phyloP scores from a whole-genome alignment of 2,329 filamentous ascomycete species.

The Epichloe amarillans region DNA sequence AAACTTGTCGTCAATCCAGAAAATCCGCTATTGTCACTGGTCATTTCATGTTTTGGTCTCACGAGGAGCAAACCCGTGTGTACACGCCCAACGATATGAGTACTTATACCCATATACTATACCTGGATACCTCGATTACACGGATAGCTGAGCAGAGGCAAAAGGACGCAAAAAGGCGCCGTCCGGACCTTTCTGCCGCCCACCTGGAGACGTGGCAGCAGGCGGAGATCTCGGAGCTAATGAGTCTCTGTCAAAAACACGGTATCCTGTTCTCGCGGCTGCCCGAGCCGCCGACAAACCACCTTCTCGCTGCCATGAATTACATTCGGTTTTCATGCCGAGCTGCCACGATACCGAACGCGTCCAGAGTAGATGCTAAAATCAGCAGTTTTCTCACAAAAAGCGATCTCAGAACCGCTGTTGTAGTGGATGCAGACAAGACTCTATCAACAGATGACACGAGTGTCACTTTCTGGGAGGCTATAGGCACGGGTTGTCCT shows the following conservation, averaged over 20 bases:
- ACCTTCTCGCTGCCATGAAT: not conserved
- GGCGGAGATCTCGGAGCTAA: slow-evolving; percentile 29
- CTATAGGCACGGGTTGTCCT: slow-evolving; percentile 8
- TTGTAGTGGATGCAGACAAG: slow-evolving; percentile 46
- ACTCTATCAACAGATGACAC: slow-evolving; percentile 40
- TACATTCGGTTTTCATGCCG: slow-evolving; percentile 8
- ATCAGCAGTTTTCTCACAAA: slow-evolving; percentile 18
- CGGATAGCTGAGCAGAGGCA: slow-evolving; percentile 23
- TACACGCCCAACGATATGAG: slow-evolving; percentile 31
- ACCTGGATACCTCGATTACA: slow-evolving; percentile 30
- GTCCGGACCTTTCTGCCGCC: slow-evolving; percentile 17
- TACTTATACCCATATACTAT: slow-evolving; percentile 44
- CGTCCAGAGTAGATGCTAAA: slow-evolving; percentile 12
- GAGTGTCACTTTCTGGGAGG: slow-evolving; percentile 35
- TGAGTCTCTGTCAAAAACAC: slow-evolving; percentile 28
- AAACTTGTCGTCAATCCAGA: slow-evolving; percentile 21
- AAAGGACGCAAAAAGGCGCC: slow-evolving; percentile 23
- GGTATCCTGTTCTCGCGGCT: slow-evolving; percentile 31
- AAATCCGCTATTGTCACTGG: slow-evolving; percentile 36
- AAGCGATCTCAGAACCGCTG: slow-evolving; percentile 24
- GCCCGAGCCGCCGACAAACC: not conserved
- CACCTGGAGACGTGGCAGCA: slow-evolving; percentile 35
- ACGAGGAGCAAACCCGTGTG: slow-evolving; percentile 21
- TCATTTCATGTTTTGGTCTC: slow-evolving; percentile 41
- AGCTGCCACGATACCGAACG: slow-evolving; percentile 23